Evolutionary conservation across 768 basidiomycete species (phyloP).

Genomic region (Pleurotus salmoneostramineus): DNA sequence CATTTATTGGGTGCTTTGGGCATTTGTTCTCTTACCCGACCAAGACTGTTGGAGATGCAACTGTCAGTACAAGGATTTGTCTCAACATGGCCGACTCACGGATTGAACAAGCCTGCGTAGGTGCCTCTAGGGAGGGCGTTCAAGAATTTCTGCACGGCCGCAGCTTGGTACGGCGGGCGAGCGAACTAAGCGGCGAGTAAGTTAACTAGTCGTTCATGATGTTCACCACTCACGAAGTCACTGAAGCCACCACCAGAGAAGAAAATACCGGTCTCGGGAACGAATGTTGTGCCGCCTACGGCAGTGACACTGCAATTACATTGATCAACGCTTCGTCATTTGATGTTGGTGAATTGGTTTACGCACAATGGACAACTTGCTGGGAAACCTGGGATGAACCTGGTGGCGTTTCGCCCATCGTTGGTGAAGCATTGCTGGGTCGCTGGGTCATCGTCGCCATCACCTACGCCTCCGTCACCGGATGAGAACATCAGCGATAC

Average conservation of each 20-base stretch:
- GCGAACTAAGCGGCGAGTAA: neutral
- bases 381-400: constrained; percentile 61
- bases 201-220: neutral
- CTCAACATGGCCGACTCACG: constrained; percentile 29
- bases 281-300: constrained; percentile 58
- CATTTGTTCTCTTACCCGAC: constrained; percentile 39
- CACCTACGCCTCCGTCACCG: constrained; percentile 70
- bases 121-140: constrained; percentile 38
- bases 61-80: neutral
- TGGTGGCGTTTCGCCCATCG: constrained; percentile 47
- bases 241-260: constrained; percentile 80
- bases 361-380: constrained; percentile 54
- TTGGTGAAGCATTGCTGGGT: constrained; percentile 57
- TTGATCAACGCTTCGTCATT: no score
- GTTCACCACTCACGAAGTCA: constrained; percentile 38
- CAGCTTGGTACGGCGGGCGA: constrained; percentile 29
- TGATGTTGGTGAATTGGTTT: neutral
- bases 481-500: constrained; percentile 62
- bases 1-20: neutral
- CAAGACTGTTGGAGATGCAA: constrained; percentile 27
- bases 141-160: constrained; percentile 41
- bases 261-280: constrained; percentile 55
- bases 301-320: constrained; percentile 55
- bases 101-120: constrained; percentile 59
- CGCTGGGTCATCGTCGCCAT: constrained; percentile 47